Evolutionary conservation across 78 protist species (phyloP), one percentile per base, ranked within the genome.

Genomic region (Cavenderia fasciculata): DNA sequence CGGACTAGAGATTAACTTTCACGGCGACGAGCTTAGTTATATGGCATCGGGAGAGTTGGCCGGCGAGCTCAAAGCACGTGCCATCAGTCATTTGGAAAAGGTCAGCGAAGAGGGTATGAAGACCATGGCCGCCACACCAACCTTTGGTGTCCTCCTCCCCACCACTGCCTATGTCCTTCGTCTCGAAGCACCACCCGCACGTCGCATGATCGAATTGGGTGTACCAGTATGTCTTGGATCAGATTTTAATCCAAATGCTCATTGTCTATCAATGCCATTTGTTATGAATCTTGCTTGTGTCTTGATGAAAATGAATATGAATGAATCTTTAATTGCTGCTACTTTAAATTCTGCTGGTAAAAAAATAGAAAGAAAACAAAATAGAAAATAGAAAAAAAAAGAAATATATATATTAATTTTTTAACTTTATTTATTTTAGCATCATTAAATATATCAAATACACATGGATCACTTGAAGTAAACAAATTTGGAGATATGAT

Each of bases 231-330:
- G 93, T 6, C 61, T 96, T 4, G 98, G 95, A 12, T 59, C 86
- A 41, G 98, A 96, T 92, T 96, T 56, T 74, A 94, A 94, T 63
- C 98, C 98, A 54, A 96, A 96, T 51, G 98, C 97, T 5, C 98
- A 95, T 52, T 95, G 97, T 79, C 29, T 94, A 25, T 79, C 96
- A 8, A 87, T 96, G 96, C 98, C 98, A 27, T 46, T 93, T 19
- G 94, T 89, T 38, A 96, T 96, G 98, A 95, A 96, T 51, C 87
- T 96, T 4, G 97, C 96, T 0, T 96, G 97, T 68, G 95, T 96
- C 21, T 12, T 56, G 18, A 78, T 92, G 95, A 49, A 85, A 31
- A 84, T 96, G 92, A 94, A 92, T 33, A 92, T 94, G 96, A 54
- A 78, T 6, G 97, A 96, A 85, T 61, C 96, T 21, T 84, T 96